A percentile compares a stretch with the other conserved stretches of the same genome.
Evolutionary conservation across 441 rosid species (phyloP).

Genomic region (Pelargonium fulgidum): DNA sequence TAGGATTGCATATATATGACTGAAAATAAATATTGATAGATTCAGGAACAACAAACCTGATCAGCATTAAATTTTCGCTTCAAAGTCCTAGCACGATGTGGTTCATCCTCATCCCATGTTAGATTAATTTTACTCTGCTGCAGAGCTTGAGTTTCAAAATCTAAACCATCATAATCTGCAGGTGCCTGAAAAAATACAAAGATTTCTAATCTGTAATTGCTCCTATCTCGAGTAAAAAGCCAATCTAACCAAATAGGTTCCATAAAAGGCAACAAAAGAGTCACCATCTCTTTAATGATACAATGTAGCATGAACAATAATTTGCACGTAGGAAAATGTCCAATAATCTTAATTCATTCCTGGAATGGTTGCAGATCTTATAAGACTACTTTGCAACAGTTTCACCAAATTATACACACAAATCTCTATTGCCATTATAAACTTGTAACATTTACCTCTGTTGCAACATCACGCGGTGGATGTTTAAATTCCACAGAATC

Average conservation of each 20-base stretch:
- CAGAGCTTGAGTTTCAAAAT: constrained; percentile 71
- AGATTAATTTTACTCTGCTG: constrained; percentile 70
- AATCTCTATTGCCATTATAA: neutral
- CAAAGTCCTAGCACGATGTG: constrained; percentile 73
- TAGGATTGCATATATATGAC: neutral
- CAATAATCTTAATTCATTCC: neutral
- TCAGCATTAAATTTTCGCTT: constrained; percentile 63
- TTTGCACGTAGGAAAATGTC: neutral
- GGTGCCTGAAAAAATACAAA: constrained; percentile 49
- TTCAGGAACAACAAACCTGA: constrained; percentile 42
- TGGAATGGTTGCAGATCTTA: neutral
- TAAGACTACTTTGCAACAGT: neutral
- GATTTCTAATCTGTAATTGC: constrained; percentile 8
- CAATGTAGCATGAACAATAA: constrained; percentile 7
- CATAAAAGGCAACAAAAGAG: neutral
- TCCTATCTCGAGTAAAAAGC: neutral
- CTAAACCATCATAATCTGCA: constrained; percentile 53
- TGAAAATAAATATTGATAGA: neutral
- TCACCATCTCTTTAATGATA: neutral
- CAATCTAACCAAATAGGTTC: neutral
- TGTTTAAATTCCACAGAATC: constrained; percentile 83
- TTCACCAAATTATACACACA: neutral
- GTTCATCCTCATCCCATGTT: constrained; percentile 96
- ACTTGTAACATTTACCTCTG: constrained; percentile 47
- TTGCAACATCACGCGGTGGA: constrained; percentile 77